phyloP scores from a whole-genome alignment of 805 yeast species.

The Torulaspora gathmanii region DNA sequence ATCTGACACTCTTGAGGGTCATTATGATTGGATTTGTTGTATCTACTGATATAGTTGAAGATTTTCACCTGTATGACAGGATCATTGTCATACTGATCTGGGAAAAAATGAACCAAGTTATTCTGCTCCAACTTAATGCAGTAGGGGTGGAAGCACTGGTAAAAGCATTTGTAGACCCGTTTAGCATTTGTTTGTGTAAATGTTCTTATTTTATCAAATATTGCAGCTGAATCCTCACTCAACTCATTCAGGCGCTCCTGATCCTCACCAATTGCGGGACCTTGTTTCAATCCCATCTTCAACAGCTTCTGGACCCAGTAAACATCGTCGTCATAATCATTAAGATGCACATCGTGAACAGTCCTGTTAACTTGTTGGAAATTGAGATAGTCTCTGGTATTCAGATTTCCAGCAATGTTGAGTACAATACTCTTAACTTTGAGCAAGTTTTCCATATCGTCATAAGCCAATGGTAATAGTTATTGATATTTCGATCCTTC shows the following conservation, averaged over 20 bases:
- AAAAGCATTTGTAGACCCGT: constrained; percentile 15
- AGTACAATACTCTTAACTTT: constrained; percentile 26
- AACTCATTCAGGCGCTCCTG: not conserved
- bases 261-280: not conserved
- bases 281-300: constrained; percentile 20
- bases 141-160: constrained; percentile 20
- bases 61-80: constrained; percentile 29
- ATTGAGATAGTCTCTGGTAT: constrained; percentile 25
- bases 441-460: constrained; percentile 25
- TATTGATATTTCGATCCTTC: not conserved
- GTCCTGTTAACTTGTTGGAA: constrained; percentile 24
- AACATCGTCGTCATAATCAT: constrained; percentile 15
- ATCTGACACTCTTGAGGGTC: constrained; percentile 19
- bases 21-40: constrained; percentile 21
- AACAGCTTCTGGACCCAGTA: constrained; percentile 21
- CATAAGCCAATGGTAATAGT: not conserved
- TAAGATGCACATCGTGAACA: constrained; percentile 19
- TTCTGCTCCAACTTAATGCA: constrained; percentile 24
- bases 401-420: constrained; percentile 21
- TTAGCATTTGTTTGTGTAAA: constrained; percentile 17
- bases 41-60: constrained; percentile 20
- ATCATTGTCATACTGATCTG: constrained; percentile 23
- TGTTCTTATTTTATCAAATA: constrained; percentile 19
- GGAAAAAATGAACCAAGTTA: constrained; percentile 26
- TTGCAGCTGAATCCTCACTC: constrained; percentile 15